Conservation (phyloP, 257 asterid species). For the Cordia subcordata region DNA sequence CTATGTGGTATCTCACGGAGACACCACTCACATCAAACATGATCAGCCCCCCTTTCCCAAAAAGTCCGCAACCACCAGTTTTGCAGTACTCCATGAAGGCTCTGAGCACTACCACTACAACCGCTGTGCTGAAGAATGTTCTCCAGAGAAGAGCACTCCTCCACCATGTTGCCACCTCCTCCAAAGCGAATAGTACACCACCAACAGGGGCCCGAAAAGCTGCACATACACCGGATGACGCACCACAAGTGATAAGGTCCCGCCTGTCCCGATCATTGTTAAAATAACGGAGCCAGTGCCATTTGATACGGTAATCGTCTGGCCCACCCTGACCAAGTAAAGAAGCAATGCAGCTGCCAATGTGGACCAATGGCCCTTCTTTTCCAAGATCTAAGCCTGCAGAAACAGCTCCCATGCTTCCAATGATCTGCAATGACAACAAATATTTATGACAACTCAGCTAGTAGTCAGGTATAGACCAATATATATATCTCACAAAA, state of each 20-base stretch:
- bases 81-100: slow-evolving; percentile 78
- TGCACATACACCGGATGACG: slow-evolving; percentile 88
- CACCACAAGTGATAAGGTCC: slow-evolving; percentile 79
- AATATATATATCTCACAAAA: too few species aligned
- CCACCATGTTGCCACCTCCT: slow-evolving; percentile 99
- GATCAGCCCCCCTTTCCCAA: slow-evolving; percentile 80
- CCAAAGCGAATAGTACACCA: slow-evolving; percentile 78
- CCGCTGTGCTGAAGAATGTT: slow-evolving; percentile 87
- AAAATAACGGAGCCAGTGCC: slow-evolving; percentile 88
- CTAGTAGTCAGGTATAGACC: too few species aligned
- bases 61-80: slow-evolving; percentile 67
- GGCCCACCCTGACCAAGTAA: slow-evolving; percentile 86
- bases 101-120: slow-evolving; percentile 81
- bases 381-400: slow-evolving; percentile 91
- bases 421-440: slow-evolving; percentile 55
- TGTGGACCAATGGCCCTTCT: slow-evolving; percentile 90
- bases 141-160: slow-evolving; percentile 96
- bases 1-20: slow-evolving; percentile 46
- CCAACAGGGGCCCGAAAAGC: slow-evolving; percentile 93
- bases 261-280: slow-evolving; percentile 88
- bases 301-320: slow-evolving; percentile 61
- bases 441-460: not conserved
- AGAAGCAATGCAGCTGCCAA: slow-evolving; percentile 80
- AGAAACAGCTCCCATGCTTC: slow-evolving; percentile 92
- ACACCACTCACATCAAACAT: slow-evolving; percentile 85